phyloP scores from a whole-genome alignment of 495 filamentous ascomycete genomes.

The Neurospora sp. region DNA sequence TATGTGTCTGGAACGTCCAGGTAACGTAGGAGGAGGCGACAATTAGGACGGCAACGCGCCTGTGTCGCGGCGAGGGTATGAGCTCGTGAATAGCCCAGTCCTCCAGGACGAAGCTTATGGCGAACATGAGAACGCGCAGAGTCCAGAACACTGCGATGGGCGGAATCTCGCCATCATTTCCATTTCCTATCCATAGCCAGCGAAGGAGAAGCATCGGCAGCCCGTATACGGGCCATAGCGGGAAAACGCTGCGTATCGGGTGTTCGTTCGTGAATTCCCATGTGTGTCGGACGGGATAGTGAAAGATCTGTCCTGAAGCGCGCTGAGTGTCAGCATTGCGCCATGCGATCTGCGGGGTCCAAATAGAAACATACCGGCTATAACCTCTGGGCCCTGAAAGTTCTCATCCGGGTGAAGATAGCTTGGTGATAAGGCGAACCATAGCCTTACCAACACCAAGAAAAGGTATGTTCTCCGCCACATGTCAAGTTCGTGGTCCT shows the following conservation, averaged over 20 bases:
- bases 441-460: constrained; percentile 67
- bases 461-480: constrained; percentile 86
- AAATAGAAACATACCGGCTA: constrained; percentile 60
- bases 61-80: constrained; percentile 60
- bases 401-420: constrained; percentile 98
- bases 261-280: constrained; percentile 88
- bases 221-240: constrained; percentile 89
- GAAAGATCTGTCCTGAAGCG: constrained; percentile 69
- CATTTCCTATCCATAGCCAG: constrained; percentile 67
- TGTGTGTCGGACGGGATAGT: constrained; percentile 71
- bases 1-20: constrained; percentile 98
- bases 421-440: constrained; percentile 88
- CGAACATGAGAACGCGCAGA: constrained; percentile 79
- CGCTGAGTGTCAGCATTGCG: neutral
- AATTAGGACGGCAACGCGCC: constrained; percentile 61
- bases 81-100: constrained; percentile 96
- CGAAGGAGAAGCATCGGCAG: constrained; percentile 82
- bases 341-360: neutral
- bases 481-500: constrained; percentile 41
- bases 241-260: constrained; percentile 91
- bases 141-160: constrained; percentile 81
- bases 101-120: constrained; percentile 87
- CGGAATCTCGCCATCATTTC: constrained; percentile 45
- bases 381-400: constrained; percentile 95
- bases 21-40: constrained; percentile 95